These are phyloP conservation scores for Oxalis stricta DNA, from an alignment of 441 rosid species.

Conservation along the genomic window DNA sequence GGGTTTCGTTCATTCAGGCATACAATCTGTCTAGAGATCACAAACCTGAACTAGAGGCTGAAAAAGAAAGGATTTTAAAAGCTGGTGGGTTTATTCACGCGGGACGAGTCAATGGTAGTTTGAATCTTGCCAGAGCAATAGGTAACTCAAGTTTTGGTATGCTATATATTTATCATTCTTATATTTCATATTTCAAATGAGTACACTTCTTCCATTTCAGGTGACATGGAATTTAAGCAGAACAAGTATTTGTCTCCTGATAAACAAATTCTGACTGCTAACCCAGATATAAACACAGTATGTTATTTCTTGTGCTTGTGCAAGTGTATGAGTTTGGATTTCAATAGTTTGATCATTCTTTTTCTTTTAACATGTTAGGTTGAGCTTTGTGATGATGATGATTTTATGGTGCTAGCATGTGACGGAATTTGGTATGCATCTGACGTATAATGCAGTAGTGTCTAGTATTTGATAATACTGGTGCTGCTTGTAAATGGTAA, in stretches of 20 bases:
- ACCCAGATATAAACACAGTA: slow-evolving; percentile 78
- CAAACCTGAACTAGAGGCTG: slow-evolving; percentile 65
- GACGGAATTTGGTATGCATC: slow-evolving; percentile 66
- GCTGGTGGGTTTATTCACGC: slow-evolving; percentile 79
- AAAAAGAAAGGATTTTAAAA: slow-evolving; percentile 64
- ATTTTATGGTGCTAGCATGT: slow-evolving; percentile 82
- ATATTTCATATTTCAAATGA: not conserved
- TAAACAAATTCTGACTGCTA: slow-evolving; percentile 73
- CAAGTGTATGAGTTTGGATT: too few species aligned
- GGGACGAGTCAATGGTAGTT: slow-evolving; percentile 74
- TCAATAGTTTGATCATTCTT: not conserved
- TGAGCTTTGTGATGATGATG: slow-evolving; percentile 90
- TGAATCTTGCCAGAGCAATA: slow-evolving; percentile 74
- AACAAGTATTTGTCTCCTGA: slow-evolving; percentile 66
- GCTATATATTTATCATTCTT: not conserved
- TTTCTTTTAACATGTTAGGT: slow-evolving; percentile 25
- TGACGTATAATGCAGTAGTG: too few species aligned
- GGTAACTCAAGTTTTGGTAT: slow-evolving; percentile 20
- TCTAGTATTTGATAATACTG: too few species aligned
- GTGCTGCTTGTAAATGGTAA: too few species aligned
- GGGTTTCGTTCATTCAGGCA: slow-evolving; percentile 31
- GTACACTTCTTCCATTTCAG: slow-evolving; percentile 26
- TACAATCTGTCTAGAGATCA: slow-evolving; percentile 70
- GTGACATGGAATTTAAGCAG: slow-evolving; percentile 92
- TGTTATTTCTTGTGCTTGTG: slow-evolving; percentile 2